phyloP scores from a whole-genome alignment of 1,284 basidiomycete genomes.

The Cryptococcus hybrid region DNA sequence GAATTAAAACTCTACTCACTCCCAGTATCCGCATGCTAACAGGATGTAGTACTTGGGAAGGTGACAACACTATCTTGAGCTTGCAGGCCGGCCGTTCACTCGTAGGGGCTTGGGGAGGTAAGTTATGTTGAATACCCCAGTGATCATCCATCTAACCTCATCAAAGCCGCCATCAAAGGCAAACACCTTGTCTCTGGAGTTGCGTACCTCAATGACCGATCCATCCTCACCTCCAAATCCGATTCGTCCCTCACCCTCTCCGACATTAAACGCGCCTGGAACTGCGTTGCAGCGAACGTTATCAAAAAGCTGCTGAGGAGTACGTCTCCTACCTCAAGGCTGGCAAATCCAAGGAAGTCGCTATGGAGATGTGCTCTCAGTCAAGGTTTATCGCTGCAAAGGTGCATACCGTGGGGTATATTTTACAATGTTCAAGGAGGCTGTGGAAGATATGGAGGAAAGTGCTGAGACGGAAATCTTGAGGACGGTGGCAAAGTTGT shows the following conservation, averaged over 20 bases:
- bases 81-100: conserved; percentile 57
- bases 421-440: conserved; percentile 49
- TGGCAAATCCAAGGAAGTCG: conserved; percentile 55
- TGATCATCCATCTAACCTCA: not conserved
- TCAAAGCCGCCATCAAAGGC: conserved; percentile 50
- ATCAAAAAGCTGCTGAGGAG: conserved; percentile 56
- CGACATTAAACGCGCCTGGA: conserved; percentile 55
- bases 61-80: conserved; percentile 58
- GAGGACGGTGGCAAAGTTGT: conserved; percentile 47
- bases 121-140: conserved; percentile 1
- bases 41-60: conserved; percentile 53
- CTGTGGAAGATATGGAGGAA: conserved; percentile 43
- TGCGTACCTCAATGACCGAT: conserved; percentile 53
- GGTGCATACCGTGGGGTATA: conserved; percentile 47
- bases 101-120: conserved; percentile 53
- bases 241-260: conserved; percentile 51
- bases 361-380: conserved; percentile 57
- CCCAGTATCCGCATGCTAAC: not conserved
- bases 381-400: conserved; percentile 58
- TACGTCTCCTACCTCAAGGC: conserved; percentile 50
- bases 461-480: conserved; percentile 45
- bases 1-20: not conserved
- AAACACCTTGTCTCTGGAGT: conserved; percentile 53
- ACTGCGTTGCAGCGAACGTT: conserved; percentile 55
- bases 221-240: conserved; percentile 51